A percentile compares a stretch with the other conserved stretches of the same genome.
phyloP scores from a whole-genome alignment of 805 yeast genomes.

The Kazachstania psychrophila region DNA sequence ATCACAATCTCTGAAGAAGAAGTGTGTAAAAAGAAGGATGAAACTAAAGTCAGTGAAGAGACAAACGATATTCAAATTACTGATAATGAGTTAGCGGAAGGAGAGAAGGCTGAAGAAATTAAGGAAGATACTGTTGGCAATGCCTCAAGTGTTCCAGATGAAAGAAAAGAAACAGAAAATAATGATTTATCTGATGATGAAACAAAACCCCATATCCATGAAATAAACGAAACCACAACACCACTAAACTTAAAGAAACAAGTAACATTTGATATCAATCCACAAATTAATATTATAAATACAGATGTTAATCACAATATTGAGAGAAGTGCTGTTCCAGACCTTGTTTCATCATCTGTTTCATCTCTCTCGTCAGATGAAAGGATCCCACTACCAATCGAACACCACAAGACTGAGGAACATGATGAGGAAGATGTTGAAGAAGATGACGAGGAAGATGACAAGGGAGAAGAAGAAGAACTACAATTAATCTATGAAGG shows the following conservation, averaged over 20 bases:
- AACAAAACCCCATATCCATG: neutral
- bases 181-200: too few relatives aligned
- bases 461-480: constrained; percentile 1
- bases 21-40: too few relatives aligned
- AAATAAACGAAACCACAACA: neutral
- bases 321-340: neutral
- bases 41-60: too few relatives aligned
- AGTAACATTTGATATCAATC: constrained; percentile 15
- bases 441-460: constrained; percentile 10
- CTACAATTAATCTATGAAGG: constrained; percentile 43
- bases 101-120: too few relatives aligned
- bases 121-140: too few relatives aligned
- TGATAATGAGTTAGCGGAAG: too few relatives aligned
- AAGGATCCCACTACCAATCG: constrained; percentile 3
- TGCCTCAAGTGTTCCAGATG: too few relatives aligned
- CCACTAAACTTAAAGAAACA: constrained; percentile 9
- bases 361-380: constrained; percentile 6
- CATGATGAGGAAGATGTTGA: constrained; percentile 10
- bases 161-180: too few relatives aligned
- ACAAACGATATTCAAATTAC: too few relatives aligned
- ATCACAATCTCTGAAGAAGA: too few relatives aligned
- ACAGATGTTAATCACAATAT: constrained; percentile 6
- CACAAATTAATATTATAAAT: constrained; percentile 14
- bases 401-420: too few relatives aligned
- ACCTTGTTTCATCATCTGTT: neutral